Percentiles rank a stretch among this genome's conserved stretches.
Conservation (phyloP, 306 rosid species). For the Hippophae rhamnoides region DNA sequence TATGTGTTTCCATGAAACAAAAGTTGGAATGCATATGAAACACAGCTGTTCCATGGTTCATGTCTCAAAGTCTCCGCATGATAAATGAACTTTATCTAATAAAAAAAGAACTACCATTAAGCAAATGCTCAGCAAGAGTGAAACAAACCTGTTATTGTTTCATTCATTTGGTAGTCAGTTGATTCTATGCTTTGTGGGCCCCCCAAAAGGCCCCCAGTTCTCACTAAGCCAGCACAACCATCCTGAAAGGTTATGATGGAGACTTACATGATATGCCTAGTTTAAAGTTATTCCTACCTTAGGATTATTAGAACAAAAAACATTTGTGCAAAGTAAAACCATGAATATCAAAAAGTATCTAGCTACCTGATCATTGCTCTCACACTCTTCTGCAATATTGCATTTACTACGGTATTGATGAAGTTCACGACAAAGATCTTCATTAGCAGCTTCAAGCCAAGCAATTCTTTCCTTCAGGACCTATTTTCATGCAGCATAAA, state of each 20-base stretch:
- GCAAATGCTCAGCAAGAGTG: slow-evolving; percentile 13
- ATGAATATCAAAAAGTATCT: background rate
- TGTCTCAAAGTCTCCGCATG: too few species aligned
- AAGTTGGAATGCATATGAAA: slow-evolving; percentile 4
- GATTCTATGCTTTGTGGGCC: slow-evolving; percentile 57
- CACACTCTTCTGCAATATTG: slow-evolving; percentile 45
- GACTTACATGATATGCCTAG: slow-evolving; percentile 11
- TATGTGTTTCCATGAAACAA: slow-evolving; percentile 12
- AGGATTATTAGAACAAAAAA: too few species aligned
- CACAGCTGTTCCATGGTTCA: background rate
- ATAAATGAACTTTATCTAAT: too few species aligned
- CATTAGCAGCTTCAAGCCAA: slow-evolving; percentile 98
- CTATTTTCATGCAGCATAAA: slow-evolving; percentile 28
- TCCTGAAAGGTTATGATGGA: slow-evolving; percentile 50
- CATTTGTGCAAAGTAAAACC: background rate
- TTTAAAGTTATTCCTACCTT: too few species aligned
- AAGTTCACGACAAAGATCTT: slow-evolving; percentile 96
- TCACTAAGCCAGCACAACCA: slow-evolving; percentile 43
- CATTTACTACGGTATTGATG: slow-evolving; percentile 81
- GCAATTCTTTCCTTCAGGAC: slow-evolving; percentile 91
- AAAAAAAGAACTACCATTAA: background rate
- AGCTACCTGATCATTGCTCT: slow-evolving; percentile 66
- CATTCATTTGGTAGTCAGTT: slow-evolving; percentile 68
- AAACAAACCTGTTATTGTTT: slow-evolving; percentile 57
- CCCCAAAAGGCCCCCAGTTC: slow-evolving; percentile 78